A percentile compares a stretch with the other conserved stretches of the same genome.
phyloP scores from a whole-genome alignment of 2,329 filamentous ascomycete genomes.

The Chaetomiaceae sp. region DNA sequence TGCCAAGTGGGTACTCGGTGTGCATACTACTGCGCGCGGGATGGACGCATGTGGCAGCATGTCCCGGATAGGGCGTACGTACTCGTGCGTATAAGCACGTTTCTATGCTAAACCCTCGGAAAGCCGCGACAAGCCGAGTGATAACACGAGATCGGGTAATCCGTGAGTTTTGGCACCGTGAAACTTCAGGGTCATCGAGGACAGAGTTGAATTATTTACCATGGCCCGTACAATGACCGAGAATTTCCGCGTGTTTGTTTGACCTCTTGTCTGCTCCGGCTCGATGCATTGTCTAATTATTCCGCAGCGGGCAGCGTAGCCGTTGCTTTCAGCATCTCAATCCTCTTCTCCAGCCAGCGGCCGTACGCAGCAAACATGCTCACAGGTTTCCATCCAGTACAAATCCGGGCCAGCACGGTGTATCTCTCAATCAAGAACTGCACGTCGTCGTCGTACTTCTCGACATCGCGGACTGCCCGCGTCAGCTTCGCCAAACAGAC shows the following conservation, averaged over 20 bases:
- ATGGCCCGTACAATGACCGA: no score
- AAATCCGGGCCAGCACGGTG: constrained; percentile 39
- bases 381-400: constrained; percentile 36
- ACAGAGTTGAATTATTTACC: no score
- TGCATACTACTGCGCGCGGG: not conserved
- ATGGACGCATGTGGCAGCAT: not conserved
- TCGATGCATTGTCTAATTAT: no score
- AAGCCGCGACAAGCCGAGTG: constrained; percentile 12
- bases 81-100: not conserved
- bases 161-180: no score
- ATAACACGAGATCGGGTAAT: not conserved
- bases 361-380: constrained; percentile 44
- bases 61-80: not conserved
- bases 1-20: not conserved
- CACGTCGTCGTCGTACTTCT: constrained; percentile 12
- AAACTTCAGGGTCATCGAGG: no score
- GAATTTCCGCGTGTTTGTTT: no score
- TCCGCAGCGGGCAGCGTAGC: not conserved
- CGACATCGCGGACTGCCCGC: constrained; percentile 29
- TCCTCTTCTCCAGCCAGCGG: constrained; percentile 38
- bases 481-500: constrained; percentile 54
- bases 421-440: constrained; percentile 36
- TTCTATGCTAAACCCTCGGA: constrained; percentile 4
- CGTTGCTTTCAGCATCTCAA: constrained; percentile 1
- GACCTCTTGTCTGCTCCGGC: no score